Base-by-base conservation (phyloP, 2,329 filamentous ascomycete genomes). In the Sporothrix pallida region DNA sequence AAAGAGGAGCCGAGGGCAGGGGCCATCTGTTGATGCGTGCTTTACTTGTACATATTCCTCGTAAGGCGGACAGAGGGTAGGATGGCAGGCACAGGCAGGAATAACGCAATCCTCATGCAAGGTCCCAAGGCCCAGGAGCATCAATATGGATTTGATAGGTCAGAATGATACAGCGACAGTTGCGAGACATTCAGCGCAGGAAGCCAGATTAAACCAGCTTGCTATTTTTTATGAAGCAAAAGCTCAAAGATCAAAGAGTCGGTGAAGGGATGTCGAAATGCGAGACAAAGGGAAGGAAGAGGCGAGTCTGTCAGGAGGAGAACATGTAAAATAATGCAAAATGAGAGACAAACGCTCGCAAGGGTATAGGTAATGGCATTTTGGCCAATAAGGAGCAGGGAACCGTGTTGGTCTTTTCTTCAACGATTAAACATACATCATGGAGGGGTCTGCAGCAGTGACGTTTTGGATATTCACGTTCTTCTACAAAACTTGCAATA, bases 231-330 rank as follows among this genome's bases (percentile, higher is more conserved):
- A 37, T 37, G 31, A 37, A 37, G 31, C 31, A 37, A 37, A 37
- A 5, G 7, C 5, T 7, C 31, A 37, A 37, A 7, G 4, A 37
- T 46, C 3, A 71, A 71, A 71, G 54, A 71, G 69, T 62, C 54
- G 69, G 69, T 71, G 69, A 71, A 23, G 26, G 26, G n/a, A 67
- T 44, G 17, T 8, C 17, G 4, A 44, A 42, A 5, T 1, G 9
- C n/a, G 5, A 46, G 20, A 62, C 69, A 71, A 71, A 62, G 54
- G 69, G 31, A 26, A 71, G 37, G 13, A 37, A 12, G 69, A 62
- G 58, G 20, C 44, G 69, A 62, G 69, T 15, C 5, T n/a, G 17
- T 20, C 17, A 44, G 9, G 37, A n/a, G 13, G 31, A n/a, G 5
- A 52, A n/a, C 7, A 37, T 12, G 17, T 23, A 12, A 17, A 44